Evolutionary conservation across 2,329 filamentous ascomycete species (phyloP).

Genomic region (Capronia coronata): DNA sequence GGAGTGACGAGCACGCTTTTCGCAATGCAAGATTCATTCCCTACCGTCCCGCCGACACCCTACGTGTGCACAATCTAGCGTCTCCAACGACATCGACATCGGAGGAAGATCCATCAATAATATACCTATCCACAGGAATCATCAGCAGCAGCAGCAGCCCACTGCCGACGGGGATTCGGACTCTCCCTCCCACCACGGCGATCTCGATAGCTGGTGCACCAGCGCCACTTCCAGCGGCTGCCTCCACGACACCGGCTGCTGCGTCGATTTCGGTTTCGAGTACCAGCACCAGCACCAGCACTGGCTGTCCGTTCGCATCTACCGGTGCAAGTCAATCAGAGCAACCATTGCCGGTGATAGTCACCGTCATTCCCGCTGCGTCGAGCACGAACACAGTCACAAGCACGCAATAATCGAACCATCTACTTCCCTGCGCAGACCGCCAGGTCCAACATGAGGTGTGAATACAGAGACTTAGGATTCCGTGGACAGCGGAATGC

Average conservation of each 20-base stretch:
- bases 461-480: too few species aligned
- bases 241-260: neutral
- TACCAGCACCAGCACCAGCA: neutral
- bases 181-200: conserved; percentile 14
- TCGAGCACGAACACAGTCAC: too few species aligned
- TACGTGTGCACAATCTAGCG: neutral
- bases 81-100: neutral
- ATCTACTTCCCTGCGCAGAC: too few species aligned
- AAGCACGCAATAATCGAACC: too few species aligned
- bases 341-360: too few species aligned
- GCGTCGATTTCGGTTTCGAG: neutral
- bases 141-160: neutral
- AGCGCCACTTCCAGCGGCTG: conserved; percentile 1
- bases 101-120: too few species aligned
- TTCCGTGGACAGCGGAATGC: too few species aligned
- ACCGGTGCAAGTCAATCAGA: too few species aligned
- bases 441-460: too few species aligned
- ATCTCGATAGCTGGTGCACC: conserved; percentile 1
- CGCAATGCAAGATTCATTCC: neutral
- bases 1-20: neutral
- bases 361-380: too few species aligned
- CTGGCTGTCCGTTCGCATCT: neutral
- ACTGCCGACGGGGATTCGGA: neutral
- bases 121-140: neutral
- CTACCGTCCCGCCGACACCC: neutral